Base-by-base conservation (phyloP, 1,284 basidiomycete genomes). In the Puccinia hordei region DNA sequence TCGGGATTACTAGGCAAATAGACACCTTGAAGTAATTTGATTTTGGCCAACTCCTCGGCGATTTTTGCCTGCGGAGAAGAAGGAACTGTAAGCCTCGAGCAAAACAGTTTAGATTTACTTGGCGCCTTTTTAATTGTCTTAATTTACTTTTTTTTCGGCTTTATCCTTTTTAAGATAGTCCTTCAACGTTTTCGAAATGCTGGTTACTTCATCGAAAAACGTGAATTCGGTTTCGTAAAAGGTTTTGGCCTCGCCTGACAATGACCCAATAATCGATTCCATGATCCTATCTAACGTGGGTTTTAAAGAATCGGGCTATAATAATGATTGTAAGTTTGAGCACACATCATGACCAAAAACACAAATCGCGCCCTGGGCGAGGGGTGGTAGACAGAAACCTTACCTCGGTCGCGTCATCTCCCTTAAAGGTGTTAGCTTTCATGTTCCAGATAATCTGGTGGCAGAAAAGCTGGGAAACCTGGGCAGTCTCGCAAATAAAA, bases 401-500 rank as follows among this genome's bases (percentile, higher is more conserved):
- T 83, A 93, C 94, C 82, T 92, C 89, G 86, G 94, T 92, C 13
- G 89, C 92, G 15, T 88, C 88, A 84, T 99, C 97, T 84, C 96
- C 97, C 84, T 92, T 94, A 86, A 91, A 98, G 82, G 92, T 94
- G 85, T 99, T 99, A 5, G 97, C 97, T 85, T 97, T 97, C 97
- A 99, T 99, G 86, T 99, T 99, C 97, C 97, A 99, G 82, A 99
- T 94, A 82, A 99, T 99, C 87, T 99, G 97, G 86, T 99, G 97
- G 85, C 97, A 99, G 88, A 99, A 99, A 13, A 95, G 87, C 86
- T 98, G 96, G 4, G 95, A 98, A 82, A 99, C 94, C 87, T 95
- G 96, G 15, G 95, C 93, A 0, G 96, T 98, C 87, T 98, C 95
- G 83, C 95, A 95, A 84, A 99, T 95, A 88, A 98, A 99, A 38